Percentiles rank a stretch among this genome's conserved stretches.
Conservation (phyloP, 495 filamentous ascomycete species). For the Tuber borchii region DNA sequence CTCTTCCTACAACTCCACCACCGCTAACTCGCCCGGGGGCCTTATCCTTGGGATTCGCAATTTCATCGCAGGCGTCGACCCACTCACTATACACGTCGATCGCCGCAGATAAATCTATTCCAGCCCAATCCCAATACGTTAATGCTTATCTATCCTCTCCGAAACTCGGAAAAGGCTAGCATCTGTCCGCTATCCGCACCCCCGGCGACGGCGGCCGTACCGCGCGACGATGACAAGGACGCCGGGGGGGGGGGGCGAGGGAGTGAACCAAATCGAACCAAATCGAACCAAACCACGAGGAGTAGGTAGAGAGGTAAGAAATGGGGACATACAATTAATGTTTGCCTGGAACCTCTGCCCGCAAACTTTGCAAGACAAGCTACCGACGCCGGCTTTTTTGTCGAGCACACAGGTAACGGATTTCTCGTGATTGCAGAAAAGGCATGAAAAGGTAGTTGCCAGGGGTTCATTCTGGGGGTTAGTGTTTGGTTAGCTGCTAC, state of each 20-base stretch:
- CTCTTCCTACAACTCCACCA: slow-evolving; percentile 38
- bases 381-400: slow-evolving; percentile 78
- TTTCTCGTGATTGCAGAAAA: slow-evolving; percentile 97
- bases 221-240: not conserved
- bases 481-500: slow-evolving; percentile 13
- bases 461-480: slow-evolving; percentile 68
- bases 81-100: slow-evolving; percentile 97
- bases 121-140: not conserved
- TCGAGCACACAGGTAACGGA: slow-evolving; percentile 82
- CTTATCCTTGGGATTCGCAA: slow-evolving; percentile 59
- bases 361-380: slow-evolving; percentile 83
- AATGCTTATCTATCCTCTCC: not conserved
- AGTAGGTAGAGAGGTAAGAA: not conserved
- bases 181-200: slow-evolving; percentile 6
- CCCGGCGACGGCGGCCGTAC: not conserved
- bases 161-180: not conserved
- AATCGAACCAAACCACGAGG: not conserved
- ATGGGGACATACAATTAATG: slow-evolving; percentile 69
- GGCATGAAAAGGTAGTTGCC: slow-evolving; percentile 82
- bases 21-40: slow-evolving; percentile 18
- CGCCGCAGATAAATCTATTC: slow-evolving; percentile 69
- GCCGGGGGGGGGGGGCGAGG: not conserved
- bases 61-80: slow-evolving; percentile 91
- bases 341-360: slow-evolving; percentile 85
- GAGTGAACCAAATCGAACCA: not conserved